Percentiles rank a stretch among this genome's conserved stretches.
phyloP scores from a whole-genome alignment of 805 yeast species.

The Wickerhamiella lipophila region DNA sequence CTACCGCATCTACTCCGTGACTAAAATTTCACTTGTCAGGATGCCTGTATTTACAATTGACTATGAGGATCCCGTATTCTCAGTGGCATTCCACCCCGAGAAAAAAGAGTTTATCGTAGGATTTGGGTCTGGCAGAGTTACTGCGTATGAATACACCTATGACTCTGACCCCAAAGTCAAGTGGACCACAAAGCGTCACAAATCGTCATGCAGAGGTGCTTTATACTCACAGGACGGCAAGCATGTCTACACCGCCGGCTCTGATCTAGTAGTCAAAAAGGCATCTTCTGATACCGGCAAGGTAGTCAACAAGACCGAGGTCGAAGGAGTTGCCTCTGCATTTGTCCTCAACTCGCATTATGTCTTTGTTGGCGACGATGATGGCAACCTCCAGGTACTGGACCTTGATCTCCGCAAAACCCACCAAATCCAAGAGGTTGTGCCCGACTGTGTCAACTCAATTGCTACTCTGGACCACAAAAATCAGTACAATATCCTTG shows the following conservation, averaged over 20 bases:
- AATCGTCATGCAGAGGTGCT: conserved; percentile 70
- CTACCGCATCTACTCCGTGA: neutral
- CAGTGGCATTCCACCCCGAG: conserved; percentile 67
- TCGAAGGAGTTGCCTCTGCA: conserved; percentile 22
- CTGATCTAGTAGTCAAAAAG: conserved; percentile 65
- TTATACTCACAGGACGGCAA: conserved; percentile 51
- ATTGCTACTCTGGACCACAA: conserved; percentile 56
- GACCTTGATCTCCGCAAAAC: conserved; percentile 42
- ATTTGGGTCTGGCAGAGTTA: conserved; percentile 68
- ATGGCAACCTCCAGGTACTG: conserved; percentile 51
- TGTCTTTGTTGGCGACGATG: conserved; percentile 44
- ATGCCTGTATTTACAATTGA: conserved; percentile 20
- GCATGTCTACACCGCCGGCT: conserved; percentile 61
- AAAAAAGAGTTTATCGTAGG: conserved; percentile 55
- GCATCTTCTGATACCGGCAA: conserved; percentile 63
- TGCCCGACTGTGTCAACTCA: conserved; percentile 56
- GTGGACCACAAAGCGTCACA: conserved; percentile 88
- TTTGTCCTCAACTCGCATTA: conserved; percentile 26
- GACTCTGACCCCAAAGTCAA: conserved; percentile 30
- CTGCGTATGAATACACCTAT: conserved; percentile 46
- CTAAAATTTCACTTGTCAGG: neutral
- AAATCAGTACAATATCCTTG: conserved; percentile 65
- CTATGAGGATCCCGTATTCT: conserved; percentile 39
- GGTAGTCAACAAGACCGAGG: conserved; percentile 44
- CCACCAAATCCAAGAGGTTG: conserved; percentile 42